phyloP scores from a whole-genome alignment of 345 rosid genomes.

The Salix purpurea region DNA sequence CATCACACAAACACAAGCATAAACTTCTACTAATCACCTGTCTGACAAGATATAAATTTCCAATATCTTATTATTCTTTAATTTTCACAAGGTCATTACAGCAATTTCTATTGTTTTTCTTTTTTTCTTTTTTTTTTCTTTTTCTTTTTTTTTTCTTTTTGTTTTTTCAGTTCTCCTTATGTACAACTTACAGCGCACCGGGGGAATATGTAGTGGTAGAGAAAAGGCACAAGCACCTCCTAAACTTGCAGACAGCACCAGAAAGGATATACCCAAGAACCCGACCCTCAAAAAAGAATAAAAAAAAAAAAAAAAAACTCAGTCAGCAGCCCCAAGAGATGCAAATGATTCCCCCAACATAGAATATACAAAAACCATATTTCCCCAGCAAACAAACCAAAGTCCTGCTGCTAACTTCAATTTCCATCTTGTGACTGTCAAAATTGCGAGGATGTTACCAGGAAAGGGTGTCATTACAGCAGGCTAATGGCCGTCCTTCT shows the following conservation, averaged over 20 bases:
- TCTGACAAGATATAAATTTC: neutral
- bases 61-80: conserved; percentile 41
- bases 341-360: conserved; percentile 19
- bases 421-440: conserved; percentile 25
- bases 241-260: conserved; percentile 23
- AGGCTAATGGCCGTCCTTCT: conserved; percentile 36
- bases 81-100: conserved; percentile 37
- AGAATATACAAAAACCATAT: conserved; percentile 21
- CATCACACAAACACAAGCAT: neutral
- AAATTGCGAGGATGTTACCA: conserved; percentile 33
- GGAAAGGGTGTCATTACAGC: neutral
- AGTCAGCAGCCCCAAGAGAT: conserved; percentile 21
- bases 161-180: conserved; percentile 17
- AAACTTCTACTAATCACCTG: neutral
- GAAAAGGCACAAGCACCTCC: conserved; percentile 24
- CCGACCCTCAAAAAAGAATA: neutral
- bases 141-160: neutral
- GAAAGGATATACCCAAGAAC: neutral
- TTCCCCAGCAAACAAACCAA: conserved; percentile 13
- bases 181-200: conserved; percentile 36
- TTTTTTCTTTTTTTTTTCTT: neutral
- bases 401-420: conserved; percentile 4
- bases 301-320: conserved; percentile 12
- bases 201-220: conserved; percentile 7
- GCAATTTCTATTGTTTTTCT: neutral